A percentile compares a stretch with the other conserved stretches of the same genome.
Evolutionary conservation across 2,329 filamentous ascomycete species (phyloP).

Genomic region (Dactylellina haptotyla): DNA sequence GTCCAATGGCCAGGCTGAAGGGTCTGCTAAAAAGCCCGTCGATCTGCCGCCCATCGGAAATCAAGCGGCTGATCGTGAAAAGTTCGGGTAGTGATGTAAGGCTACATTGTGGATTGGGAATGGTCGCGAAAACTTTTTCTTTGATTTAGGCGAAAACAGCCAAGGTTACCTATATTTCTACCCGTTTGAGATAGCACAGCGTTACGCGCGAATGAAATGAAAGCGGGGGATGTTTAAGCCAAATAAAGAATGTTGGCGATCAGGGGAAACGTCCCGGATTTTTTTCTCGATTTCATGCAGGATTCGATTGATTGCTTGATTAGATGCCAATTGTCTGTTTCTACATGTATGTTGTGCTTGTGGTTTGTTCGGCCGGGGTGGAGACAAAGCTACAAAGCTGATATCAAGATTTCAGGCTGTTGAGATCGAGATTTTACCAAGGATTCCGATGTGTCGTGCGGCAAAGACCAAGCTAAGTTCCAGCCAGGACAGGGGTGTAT

Average conservation of each 20-base stretch:
- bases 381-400: not conserved
- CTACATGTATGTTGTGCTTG: not conserved
- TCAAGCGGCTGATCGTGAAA: constrained; percentile 20
- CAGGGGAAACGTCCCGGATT: constrained; percentile 7
- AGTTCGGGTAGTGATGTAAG: constrained; percentile 23
- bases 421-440: constrained; percentile 11
- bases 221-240: not conserved
- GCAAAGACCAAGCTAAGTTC: constrained; percentile 1
- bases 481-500: not conserved
- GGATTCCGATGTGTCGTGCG: constrained; percentile 19
- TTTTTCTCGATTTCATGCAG: not conserved
- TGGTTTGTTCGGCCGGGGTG: not conserved
- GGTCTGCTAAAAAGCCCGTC: constrained; percentile 1
- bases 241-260: constrained; percentile 10
- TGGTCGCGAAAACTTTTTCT: not conserved
- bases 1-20: not conserved
- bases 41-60: constrained; percentile 51
- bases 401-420: not conserved
- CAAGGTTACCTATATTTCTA: constrained; percentile 2
- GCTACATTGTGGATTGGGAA: not conserved
- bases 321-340: not conserved
- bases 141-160: too few species aligned
- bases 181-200: too few species aligned
- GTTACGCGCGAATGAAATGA: not conserved
- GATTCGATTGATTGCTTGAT: not conserved